These are phyloP conservation scores for Carex sylvatica DNA, from an alignment of 202 grass and related monocot genomes.

Conservation along the genomic window DNA sequence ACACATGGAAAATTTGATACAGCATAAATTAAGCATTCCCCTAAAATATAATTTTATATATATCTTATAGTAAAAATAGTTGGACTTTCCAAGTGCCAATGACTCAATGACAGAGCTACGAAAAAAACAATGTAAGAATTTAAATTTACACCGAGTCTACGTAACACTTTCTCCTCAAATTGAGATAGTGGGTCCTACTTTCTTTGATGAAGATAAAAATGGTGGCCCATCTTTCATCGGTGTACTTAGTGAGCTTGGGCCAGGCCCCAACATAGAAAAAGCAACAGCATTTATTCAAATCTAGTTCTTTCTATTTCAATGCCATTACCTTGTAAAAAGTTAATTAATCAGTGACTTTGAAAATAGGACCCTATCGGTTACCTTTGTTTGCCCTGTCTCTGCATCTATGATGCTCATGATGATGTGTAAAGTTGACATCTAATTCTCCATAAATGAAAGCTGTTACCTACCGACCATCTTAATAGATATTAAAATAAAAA, in stretches of 20 bases:
- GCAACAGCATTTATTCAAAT: constrained; percentile 20
- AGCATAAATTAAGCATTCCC: too few species aligned
- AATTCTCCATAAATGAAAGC: constrained; percentile 15
- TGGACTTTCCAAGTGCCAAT: neutral
- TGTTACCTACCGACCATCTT: neutral
- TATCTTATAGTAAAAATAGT: neutral
- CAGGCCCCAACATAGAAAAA: constrained; percentile 21
- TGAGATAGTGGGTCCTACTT: neutral
- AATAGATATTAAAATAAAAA: neutral
- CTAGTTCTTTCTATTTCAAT: constrained; percentile 19
- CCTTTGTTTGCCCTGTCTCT: neutral
- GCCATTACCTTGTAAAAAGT: constrained; percentile 6
- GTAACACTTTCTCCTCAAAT: neutral
- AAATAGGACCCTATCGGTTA: neutral
- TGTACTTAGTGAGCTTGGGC: constrained; percentile 25
- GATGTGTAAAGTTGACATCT: constrained; percentile 10
- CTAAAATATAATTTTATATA: neutral
- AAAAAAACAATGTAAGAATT: neutral
- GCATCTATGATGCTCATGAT: neutral
- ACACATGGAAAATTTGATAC: too few species aligned
- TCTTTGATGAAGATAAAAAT: constrained; percentile 15
- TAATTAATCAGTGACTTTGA: constrained; percentile 9
- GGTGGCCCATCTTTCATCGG: constrained; percentile 10
- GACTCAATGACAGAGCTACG: neutral
- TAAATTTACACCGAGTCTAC: constrained; percentile 1